phyloP scores from a whole-genome alignment of 2,329 filamentous ascomycete genomes.

The Phyllosticta paracitricarpa region DNA sequence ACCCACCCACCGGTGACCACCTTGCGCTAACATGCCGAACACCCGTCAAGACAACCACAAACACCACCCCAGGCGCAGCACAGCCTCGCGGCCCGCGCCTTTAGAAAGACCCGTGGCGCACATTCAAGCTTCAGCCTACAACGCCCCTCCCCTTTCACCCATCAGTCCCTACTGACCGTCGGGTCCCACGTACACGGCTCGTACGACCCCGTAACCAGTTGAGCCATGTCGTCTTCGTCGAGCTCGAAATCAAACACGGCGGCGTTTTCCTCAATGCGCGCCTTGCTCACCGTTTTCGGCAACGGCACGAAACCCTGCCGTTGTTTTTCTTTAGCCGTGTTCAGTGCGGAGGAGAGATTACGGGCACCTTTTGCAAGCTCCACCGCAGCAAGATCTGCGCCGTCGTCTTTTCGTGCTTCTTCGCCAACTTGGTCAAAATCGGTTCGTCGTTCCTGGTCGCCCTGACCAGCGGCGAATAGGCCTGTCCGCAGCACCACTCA shows the following conservation, averaged over 20 bases:
- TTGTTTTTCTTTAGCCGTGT: background rate
- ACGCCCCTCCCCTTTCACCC: background rate
- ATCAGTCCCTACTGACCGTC: conserved; percentile 28
- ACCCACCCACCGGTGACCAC: background rate
- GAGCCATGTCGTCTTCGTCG: conserved; percentile 47
- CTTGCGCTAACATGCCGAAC: background rate
- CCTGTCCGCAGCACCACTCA: conserved; percentile 14
- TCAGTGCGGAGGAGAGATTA: background rate
- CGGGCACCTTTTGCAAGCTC: conserved; percentile 42
- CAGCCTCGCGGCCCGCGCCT: background rate
- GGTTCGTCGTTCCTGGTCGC: conserved; percentile 43
- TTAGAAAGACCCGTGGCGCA: background rate
- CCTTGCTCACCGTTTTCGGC: conserved; percentile 51
- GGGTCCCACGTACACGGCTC: conserved; percentile 52
- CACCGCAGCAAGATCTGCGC: conserved; percentile 51
- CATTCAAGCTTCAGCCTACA: background rate
- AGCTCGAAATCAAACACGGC: conserved; percentile 52
- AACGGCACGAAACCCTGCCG: conserved; percentile 49
- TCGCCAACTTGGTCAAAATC: conserved; percentile 38
- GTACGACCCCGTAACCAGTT: conserved; percentile 45
- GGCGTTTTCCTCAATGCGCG: conserved; percentile 51
- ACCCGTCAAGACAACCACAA: background rate
- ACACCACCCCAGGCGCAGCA: background rate
- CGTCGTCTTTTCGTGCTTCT: conserved; percentile 49
- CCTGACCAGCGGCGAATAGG: conserved; percentile 38